Conservation (phyloP, 2,329 filamentous ascomycete genomes). For the Neofusicoccum sp. region DNA sequence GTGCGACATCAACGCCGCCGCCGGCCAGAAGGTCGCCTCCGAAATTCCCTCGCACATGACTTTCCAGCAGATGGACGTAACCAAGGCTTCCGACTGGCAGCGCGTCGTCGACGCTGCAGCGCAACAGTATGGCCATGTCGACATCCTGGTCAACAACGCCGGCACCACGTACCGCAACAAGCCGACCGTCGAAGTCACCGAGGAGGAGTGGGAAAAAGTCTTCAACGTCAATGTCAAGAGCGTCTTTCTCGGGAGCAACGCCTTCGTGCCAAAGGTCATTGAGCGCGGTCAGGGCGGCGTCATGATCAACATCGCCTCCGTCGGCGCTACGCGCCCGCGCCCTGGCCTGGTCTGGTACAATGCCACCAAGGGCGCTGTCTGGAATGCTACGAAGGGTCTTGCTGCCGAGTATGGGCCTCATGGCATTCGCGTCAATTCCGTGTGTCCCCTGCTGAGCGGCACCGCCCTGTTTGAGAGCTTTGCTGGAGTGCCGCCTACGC, state of each 20-base stretch:
- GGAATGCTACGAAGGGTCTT: slow-evolving; percentile 66
- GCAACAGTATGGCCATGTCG: slow-evolving; percentile 57
- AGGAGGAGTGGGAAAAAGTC: slow-evolving; percentile 66
- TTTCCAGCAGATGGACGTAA: slow-evolving; percentile 54
- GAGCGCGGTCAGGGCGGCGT: slow-evolving; percentile 58
- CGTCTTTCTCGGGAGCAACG: slow-evolving; percentile 62
- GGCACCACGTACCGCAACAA: slow-evolving; percentile 57
- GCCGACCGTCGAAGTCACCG: slow-evolving; percentile 64
- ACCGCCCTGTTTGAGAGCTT: slow-evolving; percentile 66
- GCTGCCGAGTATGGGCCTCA: slow-evolving; percentile 74
- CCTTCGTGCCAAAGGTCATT: slow-evolving; percentile 64
- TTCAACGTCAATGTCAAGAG: slow-evolving; percentile 72
- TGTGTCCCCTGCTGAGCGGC: slow-evolving; percentile 68
- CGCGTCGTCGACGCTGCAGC: slow-evolving; percentile 56
- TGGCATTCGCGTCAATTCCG: slow-evolving; percentile 72
- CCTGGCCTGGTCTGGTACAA: slow-evolving; percentile 71
- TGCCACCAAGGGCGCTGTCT: slow-evolving; percentile 67
- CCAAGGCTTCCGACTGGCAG: slow-evolving; percentile 55
- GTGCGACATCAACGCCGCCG: slow-evolving; percentile 60
- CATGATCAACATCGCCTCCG: slow-evolving; percentile 69
- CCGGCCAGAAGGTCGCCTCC: slow-evolving; percentile 53
- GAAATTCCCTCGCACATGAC: slow-evolving; percentile 39
- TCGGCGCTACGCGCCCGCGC: slow-evolving; percentile 63
- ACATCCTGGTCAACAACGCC: slow-evolving; percentile 65
- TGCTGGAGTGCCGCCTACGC: slow-evolving; percentile 61